Conservation (phyloP, 805 yeast genomes). For the Pichia deserticola region DNA sequence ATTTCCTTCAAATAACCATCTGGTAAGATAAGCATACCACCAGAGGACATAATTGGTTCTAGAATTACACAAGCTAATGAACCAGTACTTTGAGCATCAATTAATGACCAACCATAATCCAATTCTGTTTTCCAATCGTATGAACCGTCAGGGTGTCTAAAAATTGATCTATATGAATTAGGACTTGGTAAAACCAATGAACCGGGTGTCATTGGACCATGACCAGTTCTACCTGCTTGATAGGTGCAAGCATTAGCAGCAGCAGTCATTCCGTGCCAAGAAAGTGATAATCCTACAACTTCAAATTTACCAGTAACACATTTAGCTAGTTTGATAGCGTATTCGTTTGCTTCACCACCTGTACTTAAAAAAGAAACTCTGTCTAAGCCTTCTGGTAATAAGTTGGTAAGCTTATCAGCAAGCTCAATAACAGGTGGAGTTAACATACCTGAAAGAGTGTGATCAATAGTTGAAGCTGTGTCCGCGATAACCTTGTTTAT, state of each 20-base stretch:
- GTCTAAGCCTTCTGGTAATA: constrained; percentile 20
- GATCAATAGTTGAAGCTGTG: constrained; percentile 19
- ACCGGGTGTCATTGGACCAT: constrained; percentile 25
- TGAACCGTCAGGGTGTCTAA: constrained; percentile 22
- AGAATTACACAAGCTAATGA: constrained; percentile 45
- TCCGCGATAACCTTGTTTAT: constrained; percentile 19
- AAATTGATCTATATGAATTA: constrained; percentile 22
- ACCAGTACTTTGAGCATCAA: constrained; percentile 23
- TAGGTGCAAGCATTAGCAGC: constrained; percentile 21
- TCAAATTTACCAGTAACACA: constrained; percentile 22
- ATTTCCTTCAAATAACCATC: constrained; percentile 25
- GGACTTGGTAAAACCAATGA: constrained; percentile 23
- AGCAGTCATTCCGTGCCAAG: constrained; percentile 28
- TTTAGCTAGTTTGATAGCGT: constrained; percentile 29
- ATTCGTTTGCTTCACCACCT: constrained; percentile 29
- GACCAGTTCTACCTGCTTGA: constrained; percentile 23
- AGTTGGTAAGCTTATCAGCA: constrained; percentile 21
- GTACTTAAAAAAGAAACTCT: constrained; percentile 24
- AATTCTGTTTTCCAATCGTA: constrained; percentile 26
- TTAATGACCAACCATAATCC: constrained; percentile 22
- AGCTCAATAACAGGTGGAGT: constrained; percentile 24
- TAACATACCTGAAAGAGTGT: constrained; percentile 22
- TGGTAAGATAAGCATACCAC: constrained; percentile 41
- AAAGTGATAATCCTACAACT: constrained; percentile 22
- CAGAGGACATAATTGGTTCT: constrained; percentile 47